phyloP scores from a whole-genome alignment of 768 basidiomycete species.

The Phaeotremella skinneri region DNA sequence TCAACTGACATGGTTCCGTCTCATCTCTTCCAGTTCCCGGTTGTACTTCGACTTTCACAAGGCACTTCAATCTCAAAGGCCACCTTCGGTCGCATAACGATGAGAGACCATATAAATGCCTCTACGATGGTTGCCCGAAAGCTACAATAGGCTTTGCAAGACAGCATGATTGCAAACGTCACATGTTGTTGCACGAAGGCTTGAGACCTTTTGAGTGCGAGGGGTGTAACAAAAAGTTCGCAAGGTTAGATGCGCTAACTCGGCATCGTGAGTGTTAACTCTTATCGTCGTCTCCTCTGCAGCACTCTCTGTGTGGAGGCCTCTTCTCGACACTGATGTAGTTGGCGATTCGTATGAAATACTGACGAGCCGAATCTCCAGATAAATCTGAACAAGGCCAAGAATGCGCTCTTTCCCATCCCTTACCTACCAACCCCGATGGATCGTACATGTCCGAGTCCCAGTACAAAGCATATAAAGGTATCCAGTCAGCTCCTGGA shows the following conservation, averaged over 20 bases:
- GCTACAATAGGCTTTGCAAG: slow-evolving; percentile 68
- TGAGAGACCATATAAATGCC: slow-evolving; percentile 90
- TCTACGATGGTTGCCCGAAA: slow-evolving; percentile 91
- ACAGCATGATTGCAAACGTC: slow-evolving; percentile 94
- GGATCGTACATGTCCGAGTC: slow-evolving; percentile 48
- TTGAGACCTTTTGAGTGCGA: slow-evolving; percentile 89
- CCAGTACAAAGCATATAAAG: slow-evolving; percentile 47
- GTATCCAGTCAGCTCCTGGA: slow-evolving; percentile 11
- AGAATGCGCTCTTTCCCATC: slow-evolving; percentile 63
- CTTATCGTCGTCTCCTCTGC: neutral
- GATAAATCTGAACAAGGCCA: slow-evolving; percentile 77
- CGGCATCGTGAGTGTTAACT: slow-evolving; percentile 70
- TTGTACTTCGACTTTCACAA: slow-evolving; percentile 81
- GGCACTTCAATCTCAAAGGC: slow-evolving; percentile 93
- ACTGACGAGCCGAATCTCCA: slow-evolving; percentile 42
- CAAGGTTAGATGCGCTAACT: slow-evolving; percentile 90
- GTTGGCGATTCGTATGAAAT: slow-evolving; percentile 2
- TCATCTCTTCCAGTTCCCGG: slow-evolving; percentile 62
- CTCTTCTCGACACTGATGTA: slow-evolving; percentile 4
- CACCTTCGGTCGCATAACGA: slow-evolving; percentile 92
- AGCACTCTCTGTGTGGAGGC: too few relatives aligned
- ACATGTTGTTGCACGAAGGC: slow-evolving; percentile 90
- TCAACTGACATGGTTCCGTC: neutral
- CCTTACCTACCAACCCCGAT: slow-evolving; percentile 50
- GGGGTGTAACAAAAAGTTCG: slow-evolving; percentile 89